A percentile compares a stretch with the other conserved stretches of the same genome.
Evolutionary conservation across 805 yeast species (phyloP).

Genomic region (Alloascoidea africana): DNA sequence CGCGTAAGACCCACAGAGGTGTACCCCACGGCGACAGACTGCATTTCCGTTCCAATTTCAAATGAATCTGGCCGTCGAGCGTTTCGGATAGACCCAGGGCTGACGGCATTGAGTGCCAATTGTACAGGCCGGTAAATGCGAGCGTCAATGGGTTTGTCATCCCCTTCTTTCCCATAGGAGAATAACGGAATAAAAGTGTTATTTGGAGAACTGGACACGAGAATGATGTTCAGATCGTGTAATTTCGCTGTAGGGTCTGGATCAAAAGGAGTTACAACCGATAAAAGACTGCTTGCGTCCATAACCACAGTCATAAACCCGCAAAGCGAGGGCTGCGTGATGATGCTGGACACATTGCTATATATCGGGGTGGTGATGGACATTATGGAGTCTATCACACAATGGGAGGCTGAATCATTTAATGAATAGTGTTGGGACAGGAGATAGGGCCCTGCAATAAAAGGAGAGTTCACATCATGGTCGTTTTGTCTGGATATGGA

Average conservation of each 20-base stretch:
- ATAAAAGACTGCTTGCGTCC: slow-evolving; percentile 25
- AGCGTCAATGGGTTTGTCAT: slow-evolving; percentile 7
- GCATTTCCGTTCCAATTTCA: slow-evolving; percentile 20
- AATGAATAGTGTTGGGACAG: slow-evolving; percentile 17
- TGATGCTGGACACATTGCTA: slow-evolving; percentile 50
- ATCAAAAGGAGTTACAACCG: slow-evolving; percentile 10
- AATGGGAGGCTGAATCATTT: slow-evolving; percentile 35
- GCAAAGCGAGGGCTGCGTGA: slow-evolving; percentile 49
- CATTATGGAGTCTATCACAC: slow-evolving; percentile 34
- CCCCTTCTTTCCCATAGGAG: slow-evolving; percentile 4
- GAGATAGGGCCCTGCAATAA: slow-evolving; percentile 16
- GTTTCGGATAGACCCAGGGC: slow-evolving; percentile 20
- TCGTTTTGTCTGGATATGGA: slow-evolving; percentile 6
- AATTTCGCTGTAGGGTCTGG: slow-evolving; percentile 8
- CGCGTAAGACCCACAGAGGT: slow-evolving; percentile 33
- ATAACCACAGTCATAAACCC: slow-evolving; percentile 39
- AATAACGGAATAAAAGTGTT: slow-evolving; percentile 18
- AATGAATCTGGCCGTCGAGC: slow-evolving; percentile 28
- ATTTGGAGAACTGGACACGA: slow-evolving; percentile 8
- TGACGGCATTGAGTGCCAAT: slow-evolving; percentile 15
- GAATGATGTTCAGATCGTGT: slow-evolving; percentile 11
- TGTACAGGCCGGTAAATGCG: slow-evolving; percentile 9
- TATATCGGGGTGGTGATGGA: slow-evolving; percentile 69
- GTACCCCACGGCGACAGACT: slow-evolving; percentile 40
- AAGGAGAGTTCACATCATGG: slow-evolving; percentile 10